Percentiles rank a stretch among this genome's conserved stretches.
phyloP scores from a whole-genome alignment of 2,329 filamentous ascomycete genomes.

The Apiospora saccharicola region DNA sequence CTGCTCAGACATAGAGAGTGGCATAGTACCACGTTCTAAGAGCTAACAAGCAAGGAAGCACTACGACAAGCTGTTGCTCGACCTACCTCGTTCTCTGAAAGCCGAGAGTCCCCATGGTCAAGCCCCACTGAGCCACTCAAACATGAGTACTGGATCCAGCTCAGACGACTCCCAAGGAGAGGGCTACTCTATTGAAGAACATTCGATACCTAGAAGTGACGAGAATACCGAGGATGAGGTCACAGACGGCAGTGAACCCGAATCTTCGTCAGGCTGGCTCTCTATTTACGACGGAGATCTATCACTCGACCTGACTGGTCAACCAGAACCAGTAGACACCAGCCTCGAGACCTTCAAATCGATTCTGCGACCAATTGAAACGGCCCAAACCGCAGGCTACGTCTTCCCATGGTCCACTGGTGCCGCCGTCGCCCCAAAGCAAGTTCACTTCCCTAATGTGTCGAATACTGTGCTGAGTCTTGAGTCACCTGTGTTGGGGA shows the following conservation, averaged over 20 bases:
- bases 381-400: too few species aligned
- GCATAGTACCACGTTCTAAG: neutral
- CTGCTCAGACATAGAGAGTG: neutral
- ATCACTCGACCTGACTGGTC: too few species aligned
- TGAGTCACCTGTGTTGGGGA: neutral
- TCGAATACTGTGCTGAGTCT: neutral
- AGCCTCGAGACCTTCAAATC: neutral
- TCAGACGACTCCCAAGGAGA: neutral
- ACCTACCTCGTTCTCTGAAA: neutral
- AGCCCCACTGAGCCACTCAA: neutral
- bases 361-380: neutral
- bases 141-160: neutral
- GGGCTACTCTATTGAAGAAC: neutral
- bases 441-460: neutral
- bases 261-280: neutral
- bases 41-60: neutral
- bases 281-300: neutral
- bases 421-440: neutral
- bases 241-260: neutral
- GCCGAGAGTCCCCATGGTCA: neutral
- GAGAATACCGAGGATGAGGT: neutral
- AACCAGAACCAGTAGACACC: neutral
- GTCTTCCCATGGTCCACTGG: neutral
- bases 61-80: too few species aligned
- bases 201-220: neutral